Evolutionary conservation across 179 eudicot genomes (phyloP).

Genomic region (Silene noctiflora): DNA sequence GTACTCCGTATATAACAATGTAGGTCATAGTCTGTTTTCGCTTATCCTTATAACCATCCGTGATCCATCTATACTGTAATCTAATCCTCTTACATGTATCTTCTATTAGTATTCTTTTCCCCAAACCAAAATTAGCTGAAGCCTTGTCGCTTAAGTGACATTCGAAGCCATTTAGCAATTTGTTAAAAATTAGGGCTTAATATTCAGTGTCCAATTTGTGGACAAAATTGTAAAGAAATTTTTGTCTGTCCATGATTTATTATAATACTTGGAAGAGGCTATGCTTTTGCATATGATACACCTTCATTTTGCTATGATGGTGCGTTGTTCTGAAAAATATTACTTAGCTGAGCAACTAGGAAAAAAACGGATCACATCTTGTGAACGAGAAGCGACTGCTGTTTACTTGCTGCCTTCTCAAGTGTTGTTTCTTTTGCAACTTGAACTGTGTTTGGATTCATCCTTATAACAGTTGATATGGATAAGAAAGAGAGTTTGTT

Average conservation of each 20-base stretch:
- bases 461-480: too few species aligned
- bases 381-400: too few species aligned
- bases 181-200: constrained; percentile 14
- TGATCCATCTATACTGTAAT: constrained; percentile 21
- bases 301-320: background rate
- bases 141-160: constrained; percentile 9
- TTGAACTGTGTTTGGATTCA: too few species aligned
- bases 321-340: background rate
- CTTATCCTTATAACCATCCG: background rate
- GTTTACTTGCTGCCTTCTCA: too few species aligned
- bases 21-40: constrained; percentile 8
- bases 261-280: background rate
- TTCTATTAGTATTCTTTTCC: constrained; percentile 1
- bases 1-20: constrained; percentile 27
- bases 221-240: constrained; percentile 33
- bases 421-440: too few species aligned
- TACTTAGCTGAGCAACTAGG: too few species aligned
- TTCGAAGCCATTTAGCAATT: constrained; percentile 21
- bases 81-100: constrained; percentile 25
- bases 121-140: background rate
- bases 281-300: background rate
- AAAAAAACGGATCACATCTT: too few species aligned
- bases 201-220: constrained; percentile 19
- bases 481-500: too few species aligned
- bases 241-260: constrained; percentile 26